Percentiles rank a stretch among this genome's conserved stretches.
phyloP scores from a whole-genome alignment of 1,284 basidiomycete genomes.

The Heterobasidion parviporum region DNA sequence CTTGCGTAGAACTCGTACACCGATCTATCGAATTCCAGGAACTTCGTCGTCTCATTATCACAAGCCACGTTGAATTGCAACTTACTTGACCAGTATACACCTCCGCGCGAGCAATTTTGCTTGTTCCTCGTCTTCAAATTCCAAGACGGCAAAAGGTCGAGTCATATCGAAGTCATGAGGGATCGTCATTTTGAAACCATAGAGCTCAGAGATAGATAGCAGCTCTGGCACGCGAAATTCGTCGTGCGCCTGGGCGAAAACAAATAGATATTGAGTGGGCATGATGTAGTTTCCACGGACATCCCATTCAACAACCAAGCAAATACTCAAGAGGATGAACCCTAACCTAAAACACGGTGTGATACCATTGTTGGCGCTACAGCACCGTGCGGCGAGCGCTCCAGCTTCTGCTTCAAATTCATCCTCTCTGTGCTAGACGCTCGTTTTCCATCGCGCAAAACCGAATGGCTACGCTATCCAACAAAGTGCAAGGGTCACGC shows the following conservation, averaged over 20 bases:
- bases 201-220: slow-evolving; percentile 58
- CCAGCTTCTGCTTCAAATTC: too few relatives aligned
- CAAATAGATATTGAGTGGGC: slow-evolving; percentile 51
- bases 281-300: slow-evolving; percentile 13
- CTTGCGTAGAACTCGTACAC: slow-evolving; percentile 72
- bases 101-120: slow-evolving; percentile 67
- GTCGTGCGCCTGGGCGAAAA: slow-evolving; percentile 73
- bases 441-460: too few relatives aligned
- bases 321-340: too few relatives aligned
- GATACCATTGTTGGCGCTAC: too few relatives aligned
- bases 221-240: slow-evolving; percentile 82
- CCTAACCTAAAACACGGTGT: too few relatives aligned
- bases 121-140: slow-evolving; percentile 65
- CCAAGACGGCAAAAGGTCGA: slow-evolving; percentile 72
- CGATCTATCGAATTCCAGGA: slow-evolving; percentile 40
- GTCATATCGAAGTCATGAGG: slow-evolving; percentile 40
- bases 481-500: too few relatives aligned
- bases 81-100: slow-evolving; percentile 80
- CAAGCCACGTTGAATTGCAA: slow-evolving; percentile 5
- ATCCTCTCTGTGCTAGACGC: too few relatives aligned
- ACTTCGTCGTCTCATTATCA: slow-evolving; percentile 3
- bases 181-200: slow-evolving; percentile 48
- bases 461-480: too few relatives aligned
- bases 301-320: too few relatives aligned
- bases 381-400: too few relatives aligned